Evolutionary conservation across 2,329 filamentous ascomycete species (phyloP), one percentile per base, ranked within the genome.

Genomic region (Xylariaceae sp.): DNA sequence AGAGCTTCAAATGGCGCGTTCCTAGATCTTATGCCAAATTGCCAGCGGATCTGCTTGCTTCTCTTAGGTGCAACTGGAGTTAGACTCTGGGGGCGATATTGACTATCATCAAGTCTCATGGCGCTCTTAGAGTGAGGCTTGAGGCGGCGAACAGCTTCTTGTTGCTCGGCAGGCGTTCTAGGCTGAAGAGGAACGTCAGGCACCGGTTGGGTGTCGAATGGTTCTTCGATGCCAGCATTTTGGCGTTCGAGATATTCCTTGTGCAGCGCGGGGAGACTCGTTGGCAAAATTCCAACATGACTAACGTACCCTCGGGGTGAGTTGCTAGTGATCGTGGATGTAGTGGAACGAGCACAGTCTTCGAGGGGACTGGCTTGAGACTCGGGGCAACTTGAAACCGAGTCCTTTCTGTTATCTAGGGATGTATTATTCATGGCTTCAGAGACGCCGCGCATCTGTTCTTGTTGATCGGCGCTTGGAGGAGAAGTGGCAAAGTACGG

Each of bases 1-100:
- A 99, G 89, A 0, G 95, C 95, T 73, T 99, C 95, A 67, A 93
- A 91, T 0, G 95, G 95, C 53, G 91, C 89, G 69, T 98, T 99
- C 47, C 95, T 87, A 44, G 91, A 96, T 40, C 95, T 86, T 59
- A 99, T 99, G 54, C 95, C 95, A 71, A 99, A 99, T 72, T 99
- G 95, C 95, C 95, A 99, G 63, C 93, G 91, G 16, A 93, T 90
- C 1, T 89, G 89, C 69, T 90, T 92, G 4, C 81, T 76, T 72
- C 90, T 92, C 77, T 90, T 91, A 2, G 79, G 73, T 2, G 86
- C 84, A 46, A 87, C 82, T 0, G 84, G 85, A 2, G 85, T 88
- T 77, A 88, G 81, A 19, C 81, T 80, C 54, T 86, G 82, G 2
- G 85, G 85, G 40, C 84, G 79, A 61, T 76, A 83, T 69, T 70